Evolutionary conservation across 768 basidiomycete genomes (phyloP).

Genomic region (Boletus eberwhitei): DNA sequence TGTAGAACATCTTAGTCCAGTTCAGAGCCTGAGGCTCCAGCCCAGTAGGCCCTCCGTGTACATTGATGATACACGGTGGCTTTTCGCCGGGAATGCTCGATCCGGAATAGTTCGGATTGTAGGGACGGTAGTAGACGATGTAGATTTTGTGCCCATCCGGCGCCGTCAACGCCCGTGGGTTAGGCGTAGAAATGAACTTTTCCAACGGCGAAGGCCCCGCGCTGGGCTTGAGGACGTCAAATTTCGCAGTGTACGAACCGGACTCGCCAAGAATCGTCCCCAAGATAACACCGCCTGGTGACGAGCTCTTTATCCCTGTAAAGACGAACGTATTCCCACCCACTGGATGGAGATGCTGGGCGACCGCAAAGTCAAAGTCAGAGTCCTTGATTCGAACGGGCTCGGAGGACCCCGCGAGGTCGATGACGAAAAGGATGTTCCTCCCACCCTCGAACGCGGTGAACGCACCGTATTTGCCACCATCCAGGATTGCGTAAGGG

Average conservation of each 20-base stretch:
- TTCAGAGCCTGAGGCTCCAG: conserved; percentile 43
- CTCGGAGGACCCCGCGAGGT: conserved; percentile 10
- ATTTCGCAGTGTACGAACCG: not conserved
- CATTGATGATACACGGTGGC: conserved; percentile 61
- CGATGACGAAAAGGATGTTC: conserved; percentile 33
- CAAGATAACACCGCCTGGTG: conserved; percentile 9
- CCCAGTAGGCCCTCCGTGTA: conserved; percentile 71
- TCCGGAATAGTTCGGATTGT: conserved; percentile 53
- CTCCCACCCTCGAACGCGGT: conserved; percentile 29
- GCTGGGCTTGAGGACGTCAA: conserved; percentile 9
- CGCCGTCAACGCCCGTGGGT: not conserved
- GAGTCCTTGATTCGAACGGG: not conserved
- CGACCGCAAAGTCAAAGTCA: conserved; percentile 11
- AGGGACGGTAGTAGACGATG: conserved; percentile 60
- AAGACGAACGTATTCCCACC: conserved; percentile 8
- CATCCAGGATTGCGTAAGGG: conserved; percentile 23
- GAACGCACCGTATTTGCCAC: conserved; percentile 25
- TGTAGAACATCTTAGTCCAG: conserved; percentile 60
- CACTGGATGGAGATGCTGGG: conserved; percentile 8
- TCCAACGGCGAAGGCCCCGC: conserved; percentile 5
- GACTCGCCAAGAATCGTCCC: conserved; percentile 11
- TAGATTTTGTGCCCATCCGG: conserved; percentile 34
- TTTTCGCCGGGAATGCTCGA: conserved; percentile 40
- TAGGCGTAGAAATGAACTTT: conserved; percentile 14
- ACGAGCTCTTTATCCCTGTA: not conserved